These are phyloP conservation scores for Neurospora sp. DNA, from an alignment of 495 filamentous ascomycete species.

Conservation along the genomic window DNA sequence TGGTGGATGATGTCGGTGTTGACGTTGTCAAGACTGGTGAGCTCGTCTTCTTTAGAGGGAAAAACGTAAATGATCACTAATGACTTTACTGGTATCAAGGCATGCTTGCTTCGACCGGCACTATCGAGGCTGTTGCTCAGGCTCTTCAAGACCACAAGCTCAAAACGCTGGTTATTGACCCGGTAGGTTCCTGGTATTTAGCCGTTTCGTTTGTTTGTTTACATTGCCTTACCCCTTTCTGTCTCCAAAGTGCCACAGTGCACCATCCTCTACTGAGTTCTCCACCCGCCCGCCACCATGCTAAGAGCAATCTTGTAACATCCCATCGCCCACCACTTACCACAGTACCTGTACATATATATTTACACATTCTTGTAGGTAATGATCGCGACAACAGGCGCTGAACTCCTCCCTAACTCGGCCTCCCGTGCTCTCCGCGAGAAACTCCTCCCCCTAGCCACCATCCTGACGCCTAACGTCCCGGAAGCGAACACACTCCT, in stretches of 20 bases:
- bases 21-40: constrained; percentile 89
- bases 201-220: background rate
- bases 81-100: constrained; percentile 39
- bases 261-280: background rate
- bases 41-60: constrained; percentile 4
- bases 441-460: constrained; percentile 64
- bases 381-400: constrained; percentile 84
- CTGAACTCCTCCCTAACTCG: constrained; percentile 58
- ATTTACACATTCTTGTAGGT: constrained; percentile 45
- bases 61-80: background rate
- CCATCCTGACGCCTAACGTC: constrained; percentile 82
- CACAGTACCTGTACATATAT: background rate
- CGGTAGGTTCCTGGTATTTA: constrained; percentile 39
- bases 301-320: background rate
- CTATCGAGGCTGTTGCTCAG: constrained; percentile 64
- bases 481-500: constrained; percentile 77
- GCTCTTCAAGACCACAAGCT: constrained; percentile 51
- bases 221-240: background rate
- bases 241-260: background rate
- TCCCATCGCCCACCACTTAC: background rate
- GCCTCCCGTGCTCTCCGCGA: constrained; percentile 57
- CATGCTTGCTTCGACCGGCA: constrained; percentile 78
- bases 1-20: constrained; percentile 70
- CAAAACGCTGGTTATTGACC: constrained; percentile 66
- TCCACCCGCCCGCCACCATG: background rate